Conservation (phyloP, 176 grass and related monocot genomes). For the Hyparrhenia diplandra region DNA sequence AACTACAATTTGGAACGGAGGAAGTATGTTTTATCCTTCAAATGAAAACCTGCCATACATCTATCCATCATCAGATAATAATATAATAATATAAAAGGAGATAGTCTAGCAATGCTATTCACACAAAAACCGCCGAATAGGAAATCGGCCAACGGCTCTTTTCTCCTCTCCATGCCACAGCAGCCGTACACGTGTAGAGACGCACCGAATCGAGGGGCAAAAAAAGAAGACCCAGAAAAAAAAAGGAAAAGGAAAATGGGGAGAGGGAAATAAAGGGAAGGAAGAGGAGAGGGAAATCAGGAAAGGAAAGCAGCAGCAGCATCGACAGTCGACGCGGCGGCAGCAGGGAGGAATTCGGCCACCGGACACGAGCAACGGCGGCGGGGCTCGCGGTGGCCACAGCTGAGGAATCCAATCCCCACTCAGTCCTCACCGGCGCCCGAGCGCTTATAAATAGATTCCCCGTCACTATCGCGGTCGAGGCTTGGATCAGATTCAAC, state of each 20-base stretch:
- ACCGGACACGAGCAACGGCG: not conserved
- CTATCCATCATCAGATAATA: too few species aligned
- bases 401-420: conserved; percentile 17
- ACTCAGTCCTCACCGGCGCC: not conserved
- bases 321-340: not conserved
- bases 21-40: too few species aligned
- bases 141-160: not conserved
- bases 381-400: conserved; percentile 12
- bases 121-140: not conserved
- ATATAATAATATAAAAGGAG: not conserved
- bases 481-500: conserved; percentile 9
- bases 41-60: too few species aligned
- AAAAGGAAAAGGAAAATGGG: not conserved
- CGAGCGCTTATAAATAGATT: conserved; percentile 22
- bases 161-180: not conserved
- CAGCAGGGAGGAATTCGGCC: too few species aligned
- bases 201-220: not conserved
- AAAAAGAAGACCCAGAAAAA: not conserved
- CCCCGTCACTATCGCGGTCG: not conserved
- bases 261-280: not conserved
- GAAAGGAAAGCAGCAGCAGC: not conserved
- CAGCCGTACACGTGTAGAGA: not conserved
- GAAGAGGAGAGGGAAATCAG: not conserved
- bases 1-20: too few species aligned
- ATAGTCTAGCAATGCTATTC: not conserved